Conservation (phyloP, 768 basidiomycete genomes). For the Rhizopogon vesiculosus region DNA sequence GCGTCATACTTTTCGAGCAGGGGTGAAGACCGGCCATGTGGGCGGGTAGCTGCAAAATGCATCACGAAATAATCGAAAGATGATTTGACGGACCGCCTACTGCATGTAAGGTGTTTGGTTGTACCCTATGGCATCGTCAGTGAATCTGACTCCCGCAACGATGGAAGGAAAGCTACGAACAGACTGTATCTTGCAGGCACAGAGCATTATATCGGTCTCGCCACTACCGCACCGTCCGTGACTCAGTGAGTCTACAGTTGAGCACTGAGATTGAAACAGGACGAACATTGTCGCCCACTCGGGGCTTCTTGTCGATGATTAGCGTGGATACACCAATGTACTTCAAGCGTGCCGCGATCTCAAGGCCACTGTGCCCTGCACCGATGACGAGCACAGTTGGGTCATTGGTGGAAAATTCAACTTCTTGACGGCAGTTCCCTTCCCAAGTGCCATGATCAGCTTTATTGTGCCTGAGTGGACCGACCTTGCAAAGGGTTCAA, state of each 20-base stretch:
- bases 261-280: no score
- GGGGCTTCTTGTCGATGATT: constrained; percentile 44
- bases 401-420: constrained; percentile 41
- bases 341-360: constrained; percentile 61
- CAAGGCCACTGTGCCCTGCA: constrained; percentile 65
- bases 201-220: constrained; percentile 24
- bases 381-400: constrained; percentile 62
- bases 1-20: constrained; percentile 40
- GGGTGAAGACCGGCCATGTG: constrained; percentile 50
- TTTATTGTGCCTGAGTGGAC: constrained; percentile 35
- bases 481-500: constrained; percentile 18
- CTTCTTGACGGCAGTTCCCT: constrained; percentile 35
- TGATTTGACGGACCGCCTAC: no score
- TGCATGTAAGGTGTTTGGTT: not conserved
- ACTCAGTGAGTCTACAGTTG: not conserved
- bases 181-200: constrained; percentile 12
- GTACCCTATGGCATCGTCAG: no score
- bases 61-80: not conserved
- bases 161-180: constrained; percentile 15
- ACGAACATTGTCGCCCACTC: constrained; percentile 44
- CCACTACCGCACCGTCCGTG: constrained; percentile 30
- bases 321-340: constrained; percentile 50
- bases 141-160: not conserved
- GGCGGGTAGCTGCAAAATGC: constrained; percentile 40
- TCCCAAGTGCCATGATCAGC: constrained; percentile 56